Conservation (phyloP, 371 early-diverging fungal species). For the Mucor lusitanicus region DNA sequence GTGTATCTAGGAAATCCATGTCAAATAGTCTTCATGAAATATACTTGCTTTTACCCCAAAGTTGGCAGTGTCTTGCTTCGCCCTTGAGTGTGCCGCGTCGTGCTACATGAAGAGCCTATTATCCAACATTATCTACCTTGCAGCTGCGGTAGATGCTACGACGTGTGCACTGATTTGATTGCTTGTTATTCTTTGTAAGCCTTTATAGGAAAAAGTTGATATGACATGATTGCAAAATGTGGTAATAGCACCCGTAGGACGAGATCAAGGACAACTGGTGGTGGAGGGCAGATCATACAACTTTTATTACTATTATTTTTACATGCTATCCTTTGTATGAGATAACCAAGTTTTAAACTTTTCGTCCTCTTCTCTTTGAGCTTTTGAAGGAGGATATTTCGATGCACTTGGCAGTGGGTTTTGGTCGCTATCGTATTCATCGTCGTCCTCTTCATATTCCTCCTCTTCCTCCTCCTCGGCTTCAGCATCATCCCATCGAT, state of each 20-base stretch:
- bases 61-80: too few species aligned
- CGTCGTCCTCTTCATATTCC: conserved; percentile 37
- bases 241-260: too few species aligned
- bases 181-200: not conserved
- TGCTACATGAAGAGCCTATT: too few species aligned
- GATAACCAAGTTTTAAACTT: conserved; percentile 41
- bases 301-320: conserved; percentile 5
- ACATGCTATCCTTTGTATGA: conserved; percentile 25
- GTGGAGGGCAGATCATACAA: not conserved
- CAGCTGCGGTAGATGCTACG: not conserved
- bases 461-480: conserved; percentile 36
- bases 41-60: too few species aligned
- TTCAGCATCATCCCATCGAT: conserved; percentile 37
- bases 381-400: conserved; percentile 44
- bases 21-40: too few species aligned
- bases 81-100: too few species aligned
- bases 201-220: too few species aligned
- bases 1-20: not conserved
- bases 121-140: too few species aligned
- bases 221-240: too few species aligned
- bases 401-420: conserved; percentile 43
- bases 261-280: too few species aligned
- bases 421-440: conserved; percentile 40
- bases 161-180: not conserved
- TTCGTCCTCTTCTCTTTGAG: conserved; percentile 35